These are phyloP conservation scores for Pythium dissimile DNA, from an alignment of 352 stramenopile genomes.

Conservation along the genomic window DNA sequence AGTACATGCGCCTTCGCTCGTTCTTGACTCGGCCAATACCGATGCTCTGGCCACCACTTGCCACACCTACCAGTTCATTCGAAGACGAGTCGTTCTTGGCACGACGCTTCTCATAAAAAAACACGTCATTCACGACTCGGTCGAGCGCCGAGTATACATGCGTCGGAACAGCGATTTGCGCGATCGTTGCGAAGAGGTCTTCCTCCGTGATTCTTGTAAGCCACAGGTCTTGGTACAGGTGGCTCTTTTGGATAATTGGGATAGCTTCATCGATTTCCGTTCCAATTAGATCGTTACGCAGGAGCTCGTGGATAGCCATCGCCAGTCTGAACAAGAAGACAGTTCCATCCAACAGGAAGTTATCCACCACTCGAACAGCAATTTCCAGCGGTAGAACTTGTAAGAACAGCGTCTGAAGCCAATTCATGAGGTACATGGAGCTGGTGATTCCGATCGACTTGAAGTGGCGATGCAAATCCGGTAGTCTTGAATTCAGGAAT, in stretches of 20 bases:
- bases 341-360: slow-evolving; percentile 83
- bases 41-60: slow-evolving; percentile 55
- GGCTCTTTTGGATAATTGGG: slow-evolving; percentile 67
- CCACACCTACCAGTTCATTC: slow-evolving; percentile 33
- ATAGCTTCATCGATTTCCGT: slow-evolving; percentile 75
- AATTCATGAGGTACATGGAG: slow-evolving; percentile 89
- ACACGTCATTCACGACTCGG: slow-evolving; percentile 78
- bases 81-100: slow-evolving; percentile 15
- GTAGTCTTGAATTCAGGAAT: slow-evolving; percentile 48
- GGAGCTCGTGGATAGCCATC: slow-evolving; percentile 77
- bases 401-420: slow-evolving; percentile 84
- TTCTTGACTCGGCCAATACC: slow-evolving; percentile 69
- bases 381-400: slow-evolving; percentile 79
- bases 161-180: slow-evolving; percentile 55
- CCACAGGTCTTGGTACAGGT: slow-evolving; percentile 64
- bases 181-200: slow-evolving; percentile 62
- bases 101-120: slow-evolving; percentile 77
- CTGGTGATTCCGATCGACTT: slow-evolving; percentile 50
- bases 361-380: slow-evolving; percentile 73
- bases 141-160: slow-evolving; percentile 71
- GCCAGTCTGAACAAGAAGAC: slow-evolving; percentile 80
- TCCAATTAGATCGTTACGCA: slow-evolving; percentile 45
- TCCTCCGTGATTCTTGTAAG: slow-evolving; percentile 55
- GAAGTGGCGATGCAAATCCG: slow-evolving; percentile 55
- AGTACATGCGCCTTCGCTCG: slow-evolving; percentile 67